Base-by-base conservation (phyloP, 768 basidiomycete species). In the Amanita rimosa region DNA sequence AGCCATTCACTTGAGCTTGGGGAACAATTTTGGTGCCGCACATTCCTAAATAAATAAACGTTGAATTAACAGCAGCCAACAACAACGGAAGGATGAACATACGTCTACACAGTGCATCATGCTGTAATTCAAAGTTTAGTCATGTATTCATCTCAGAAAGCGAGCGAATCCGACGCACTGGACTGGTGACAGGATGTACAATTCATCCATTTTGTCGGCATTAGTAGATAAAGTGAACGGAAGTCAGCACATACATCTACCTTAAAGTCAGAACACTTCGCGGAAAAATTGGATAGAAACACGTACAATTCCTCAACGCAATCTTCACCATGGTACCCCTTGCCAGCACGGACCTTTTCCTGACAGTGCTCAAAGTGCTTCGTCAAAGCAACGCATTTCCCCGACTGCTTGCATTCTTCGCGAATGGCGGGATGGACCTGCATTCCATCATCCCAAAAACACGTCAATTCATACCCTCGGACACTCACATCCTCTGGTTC, bases 51-150 rank as follows among this genome's bases (percentile, higher is more conserved):
- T 22, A 53, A 13, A 56, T 24, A 3, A 29, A 38, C 56, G 76
- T 56, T 71, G 55, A 65, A 68, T 72, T 65, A 42, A 21, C 4
- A 21, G 21, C 33, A 26, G 21, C 33, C 24, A 24, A 35, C 13
- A 17, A 11, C 4, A 17, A 35, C 6, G 6, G 5, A 31, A 2
- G 33, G 11, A 48, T 22, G 55, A 26, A 71, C 85, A 50, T 69
- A 90, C 88, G 56, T 93, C 88, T 48, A 83, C 85, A 59, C 89
- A 93, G 71, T 93, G 92, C 88, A 93, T 93, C 81, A 90, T 76
- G 67, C 83, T 88, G 57, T 13, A 22, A 27, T 17, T 49, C 2
- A 48, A 44, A 29, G 27, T 22, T 14, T 17, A 39, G 49, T 9
- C 8, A 7, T 49, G 39, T 34, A 14, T 31, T 31, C 27, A 13